Conservation (phyloP, 768 basidiomycete species). For the Lactarius indigo region DNA sequence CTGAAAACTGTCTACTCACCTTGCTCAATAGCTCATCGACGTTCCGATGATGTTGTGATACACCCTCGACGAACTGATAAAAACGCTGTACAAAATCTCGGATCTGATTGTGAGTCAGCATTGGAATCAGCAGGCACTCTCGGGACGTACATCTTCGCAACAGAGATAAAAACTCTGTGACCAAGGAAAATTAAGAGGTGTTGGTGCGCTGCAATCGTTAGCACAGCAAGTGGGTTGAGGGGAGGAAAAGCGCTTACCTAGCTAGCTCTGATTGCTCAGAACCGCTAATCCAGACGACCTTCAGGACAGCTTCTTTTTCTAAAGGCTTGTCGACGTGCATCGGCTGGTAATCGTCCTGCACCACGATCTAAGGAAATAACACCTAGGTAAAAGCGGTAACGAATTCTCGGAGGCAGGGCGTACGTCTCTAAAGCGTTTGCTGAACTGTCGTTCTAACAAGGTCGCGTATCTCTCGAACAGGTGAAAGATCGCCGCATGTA, state of each 20-base stretch:
- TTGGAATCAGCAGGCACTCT: slow-evolving; percentile 2
- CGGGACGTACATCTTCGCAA: slow-evolving; percentile 71
- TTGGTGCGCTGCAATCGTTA: slow-evolving; percentile 42
- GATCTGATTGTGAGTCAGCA: slow-evolving; percentile 46
- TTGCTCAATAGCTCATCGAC: slow-evolving; percentile 89
- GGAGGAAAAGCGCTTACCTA: slow-evolving; percentile 37
- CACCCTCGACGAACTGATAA: slow-evolving; percentile 94
- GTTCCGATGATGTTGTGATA: slow-evolving; percentile 85
- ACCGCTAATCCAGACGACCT: slow-evolving; percentile 77
- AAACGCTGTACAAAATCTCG: slow-evolving; percentile 90
- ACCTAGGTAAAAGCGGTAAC: background rate
- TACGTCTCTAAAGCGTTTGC: slow-evolving; percentile 76
- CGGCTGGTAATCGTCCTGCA: slow-evolving; percentile 83
- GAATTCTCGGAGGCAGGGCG: slow-evolving; percentile 25
- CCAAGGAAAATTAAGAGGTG: slow-evolving; percentile 84
- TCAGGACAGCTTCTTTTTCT: slow-evolving; percentile 73
- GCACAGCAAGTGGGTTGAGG: background rate
- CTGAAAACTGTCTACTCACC: slow-evolving; percentile 42
- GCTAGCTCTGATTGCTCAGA: slow-evolving; percentile 57
- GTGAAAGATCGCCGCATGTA: slow-evolving; percentile 81
- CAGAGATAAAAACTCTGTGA: slow-evolving; percentile 94
- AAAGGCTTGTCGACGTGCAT: slow-evolving; percentile 64
- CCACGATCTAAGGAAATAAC: slow-evolving; percentile 56
- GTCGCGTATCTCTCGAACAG: slow-evolving; percentile 88
- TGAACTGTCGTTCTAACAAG: slow-evolving; percentile 78